These are phyloP conservation scores for Nematocida sp. DNA, from an alignment of 371 early-diverging fungal genomes.

Conservation along the genomic window DNA sequence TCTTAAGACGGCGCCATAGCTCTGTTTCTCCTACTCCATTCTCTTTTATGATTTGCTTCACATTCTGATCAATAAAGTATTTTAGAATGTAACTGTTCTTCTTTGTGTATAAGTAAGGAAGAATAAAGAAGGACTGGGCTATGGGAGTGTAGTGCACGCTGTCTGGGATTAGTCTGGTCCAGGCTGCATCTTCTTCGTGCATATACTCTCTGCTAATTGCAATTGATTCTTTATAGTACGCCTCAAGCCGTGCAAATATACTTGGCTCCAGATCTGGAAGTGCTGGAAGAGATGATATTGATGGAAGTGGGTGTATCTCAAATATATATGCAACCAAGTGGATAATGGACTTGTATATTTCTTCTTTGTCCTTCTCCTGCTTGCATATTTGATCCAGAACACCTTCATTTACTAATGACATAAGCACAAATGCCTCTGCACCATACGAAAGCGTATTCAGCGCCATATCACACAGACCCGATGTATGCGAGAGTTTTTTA, in stretches of 20 bases:
- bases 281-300: neutral
- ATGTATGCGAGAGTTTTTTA: constrained; percentile 16
- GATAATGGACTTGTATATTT: constrained; percentile 11
- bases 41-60: constrained; percentile 44
- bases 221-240: constrained; percentile 10
- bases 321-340: constrained; percentile 36
- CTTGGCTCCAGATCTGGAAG: constrained; percentile 5
- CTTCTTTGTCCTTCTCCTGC: constrained; percentile 35
- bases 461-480: constrained; percentile 28
- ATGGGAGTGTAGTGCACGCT: neutral
- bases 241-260: constrained; percentile 6
- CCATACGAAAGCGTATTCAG: constrained; percentile 45
- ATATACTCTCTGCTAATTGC: constrained; percentile 11
- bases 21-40: constrained; percentile 64
- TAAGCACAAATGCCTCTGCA: constrained; percentile 42
- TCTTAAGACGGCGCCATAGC: constrained; percentile 61
- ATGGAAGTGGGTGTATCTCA: constrained; percentile 37
- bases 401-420: constrained; percentile 41
- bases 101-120: constrained; percentile 4
- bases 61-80: constrained; percentile 63
- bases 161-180: neutral
- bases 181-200: constrained; percentile 6
- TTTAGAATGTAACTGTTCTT: constrained; percentile 68
- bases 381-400: constrained; percentile 33
- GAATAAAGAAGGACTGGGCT: constrained; percentile 41